Conservation (phyloP, 163 green algal genomes). For the Scenedesmus sp. region DNA sequence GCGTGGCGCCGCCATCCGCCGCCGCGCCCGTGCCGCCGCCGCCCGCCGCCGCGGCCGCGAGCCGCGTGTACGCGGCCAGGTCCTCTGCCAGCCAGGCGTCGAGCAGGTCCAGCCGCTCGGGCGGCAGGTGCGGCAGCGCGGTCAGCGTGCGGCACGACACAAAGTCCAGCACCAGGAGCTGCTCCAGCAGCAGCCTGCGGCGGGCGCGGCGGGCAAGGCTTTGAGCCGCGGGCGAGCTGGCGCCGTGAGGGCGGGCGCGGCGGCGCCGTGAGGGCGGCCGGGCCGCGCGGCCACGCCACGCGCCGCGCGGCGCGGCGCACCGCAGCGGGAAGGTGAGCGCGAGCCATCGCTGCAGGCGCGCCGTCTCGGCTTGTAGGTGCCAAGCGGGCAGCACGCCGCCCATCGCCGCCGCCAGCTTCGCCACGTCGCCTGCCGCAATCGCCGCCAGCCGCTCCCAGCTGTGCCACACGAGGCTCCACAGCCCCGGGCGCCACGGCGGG, state of each 20-base stretch:
- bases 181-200: slow-evolving; percentile 12
- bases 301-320: not conserved
- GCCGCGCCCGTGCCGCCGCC: not conserved
- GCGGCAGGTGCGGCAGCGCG: slow-evolving; percentile 19
- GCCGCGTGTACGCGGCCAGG: not conserved
- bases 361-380: not conserved
- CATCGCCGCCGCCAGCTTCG: not conserved
- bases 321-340: slow-evolving; percentile 12
- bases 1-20: not conserved
- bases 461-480: slow-evolving; percentile 3
- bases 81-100: slow-evolving; percentile 31
- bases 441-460: not conserved
- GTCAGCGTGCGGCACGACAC: slow-evolving; percentile 14
- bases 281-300: not conserved
- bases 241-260: not conserved
- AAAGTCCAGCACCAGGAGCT: slow-evolving; percentile 23
- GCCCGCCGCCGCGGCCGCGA: not conserved
- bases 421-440: not conserved
- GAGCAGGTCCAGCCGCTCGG: slow-evolving; percentile 17
- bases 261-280: not conserved
- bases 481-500: not conserved
- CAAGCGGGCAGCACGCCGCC: not conserved
- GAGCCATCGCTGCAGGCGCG: slow-evolving; percentile 6
- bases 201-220: too few species aligned
- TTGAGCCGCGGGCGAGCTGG: not conserved